Evolutionary conservation across 768 basidiomycete genomes (phyloP).

Genomic region (Termitomyces sp.): DNA sequence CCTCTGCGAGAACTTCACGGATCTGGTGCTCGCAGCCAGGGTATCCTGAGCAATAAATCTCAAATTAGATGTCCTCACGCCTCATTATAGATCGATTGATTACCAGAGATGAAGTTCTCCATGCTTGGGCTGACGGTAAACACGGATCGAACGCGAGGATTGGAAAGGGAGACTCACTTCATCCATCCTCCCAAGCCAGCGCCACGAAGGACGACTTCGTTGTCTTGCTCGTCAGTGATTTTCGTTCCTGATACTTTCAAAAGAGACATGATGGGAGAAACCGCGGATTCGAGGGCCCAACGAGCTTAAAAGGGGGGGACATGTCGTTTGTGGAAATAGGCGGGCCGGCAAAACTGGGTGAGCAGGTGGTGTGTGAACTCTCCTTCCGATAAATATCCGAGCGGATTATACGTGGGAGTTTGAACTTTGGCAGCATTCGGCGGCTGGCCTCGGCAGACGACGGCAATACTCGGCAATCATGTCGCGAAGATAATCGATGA

Average conservation of each 20-base stretch:
- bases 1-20: slow-evolving; percentile 61
- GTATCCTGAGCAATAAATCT: slow-evolving; percentile 41
- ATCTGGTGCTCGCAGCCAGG: slow-evolving; percentile 83
- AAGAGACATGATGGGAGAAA: slow-evolving; percentile 39
- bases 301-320: slow-evolving; percentile 10
- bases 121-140: slow-evolving; percentile 36
- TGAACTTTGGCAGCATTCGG: background rate
- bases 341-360: slow-evolving; percentile 4
- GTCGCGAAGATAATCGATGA: background rate
- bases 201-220: slow-evolving; percentile 61
- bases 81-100: background rate
- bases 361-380: background rate
- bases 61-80: background rate
- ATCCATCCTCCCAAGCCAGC: slow-evolving; percentile 86
- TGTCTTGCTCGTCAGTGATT: slow-evolving; percentile 53
- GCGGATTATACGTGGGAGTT: background rate
- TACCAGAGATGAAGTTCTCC: slow-evolving; percentile 76
- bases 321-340: background rate
- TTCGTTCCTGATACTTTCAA: slow-evolving; percentile 57
- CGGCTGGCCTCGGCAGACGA: background rate
- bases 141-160: background rate
- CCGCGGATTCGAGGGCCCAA: background rate
- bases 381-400: slow-evolving; percentile 18
- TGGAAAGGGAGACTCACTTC: slow-evolving; percentile 51
- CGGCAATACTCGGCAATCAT: background rate